Evolutionary conservation across 2,329 filamentous ascomycete species (phyloP).

Genomic region (Colletotrichum plurivorum): DNA sequence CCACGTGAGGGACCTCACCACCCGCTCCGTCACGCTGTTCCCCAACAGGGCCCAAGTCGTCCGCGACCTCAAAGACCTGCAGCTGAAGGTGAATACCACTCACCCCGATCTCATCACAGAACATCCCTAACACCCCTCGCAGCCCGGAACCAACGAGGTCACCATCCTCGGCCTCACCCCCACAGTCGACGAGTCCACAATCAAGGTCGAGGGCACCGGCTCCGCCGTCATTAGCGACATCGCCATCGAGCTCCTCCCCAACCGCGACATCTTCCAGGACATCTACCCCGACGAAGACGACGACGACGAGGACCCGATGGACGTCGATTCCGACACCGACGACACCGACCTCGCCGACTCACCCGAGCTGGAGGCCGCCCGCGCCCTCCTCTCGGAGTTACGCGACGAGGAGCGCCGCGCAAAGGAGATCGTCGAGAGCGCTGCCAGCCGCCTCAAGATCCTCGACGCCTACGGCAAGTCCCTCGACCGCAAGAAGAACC

Average conservation of each 20-base stretch:
- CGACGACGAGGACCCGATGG: slow-evolving; percentile 54
- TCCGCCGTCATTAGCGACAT: slow-evolving; percentile 73
- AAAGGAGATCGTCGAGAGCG: slow-evolving; percentile 50
- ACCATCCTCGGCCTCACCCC: slow-evolving; percentile 69
- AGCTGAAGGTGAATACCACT: slow-evolving; percentile 55
- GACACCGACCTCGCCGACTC: slow-evolving; percentile 42
- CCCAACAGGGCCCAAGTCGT: slow-evolving; percentile 72
- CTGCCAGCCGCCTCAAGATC: slow-evolving; percentile 55
- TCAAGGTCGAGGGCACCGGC: slow-evolving; percentile 72
- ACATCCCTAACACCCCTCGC: slow-evolving; percentile 61
- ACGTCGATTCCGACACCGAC: slow-evolving; percentile 46
- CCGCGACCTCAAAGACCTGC: slow-evolving; percentile 70
- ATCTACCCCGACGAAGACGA: slow-evolving; percentile 64
- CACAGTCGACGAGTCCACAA: slow-evolving; percentile 69
- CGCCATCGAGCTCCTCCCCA: slow-evolving; percentile 69
- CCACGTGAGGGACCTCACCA: slow-evolving; percentile 68
- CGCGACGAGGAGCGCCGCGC: slow-evolving; percentile 47
- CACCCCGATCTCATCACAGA: slow-evolving; percentile 61
- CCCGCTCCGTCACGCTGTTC: slow-evolving; percentile 75
- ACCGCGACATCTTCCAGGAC: slow-evolving; percentile 68
- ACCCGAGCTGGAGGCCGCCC: slow-evolving; percentile 46
- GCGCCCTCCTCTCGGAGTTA: slow-evolving; percentile 49
- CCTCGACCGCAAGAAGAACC: slow-evolving; percentile 50
- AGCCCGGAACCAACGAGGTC: slow-evolving; percentile 71
- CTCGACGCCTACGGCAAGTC: slow-evolving; percentile 57